Base-by-base conservation (phyloP, 139 green algal species). In the Chlorella sp. region DNA sequence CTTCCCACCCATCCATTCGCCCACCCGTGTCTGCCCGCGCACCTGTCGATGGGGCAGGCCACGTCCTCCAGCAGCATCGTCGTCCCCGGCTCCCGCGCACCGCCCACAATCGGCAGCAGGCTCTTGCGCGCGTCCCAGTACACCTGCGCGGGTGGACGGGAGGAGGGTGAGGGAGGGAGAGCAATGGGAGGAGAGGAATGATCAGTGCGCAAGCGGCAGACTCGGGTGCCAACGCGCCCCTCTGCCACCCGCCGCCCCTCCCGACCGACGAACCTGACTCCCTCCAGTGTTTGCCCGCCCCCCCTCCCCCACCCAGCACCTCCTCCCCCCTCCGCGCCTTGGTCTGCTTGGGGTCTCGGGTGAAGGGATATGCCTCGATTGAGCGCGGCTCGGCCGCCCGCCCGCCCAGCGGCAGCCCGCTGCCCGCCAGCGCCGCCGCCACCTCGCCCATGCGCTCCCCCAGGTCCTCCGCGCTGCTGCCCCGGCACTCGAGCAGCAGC, bases 21-120 rank as follows among this genome's bases (percentile, higher is more conserved):
- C n/a, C n/a, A n/a, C n/a, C n/a, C n/a, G n/a, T n/a, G n/a, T n/a
- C n/a, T n/a, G n/a, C 36, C 9, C 41, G 3, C 70, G 48, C 71
- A 77, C 71, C 94, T 96, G 79, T 98, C 93, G 73, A 97, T 91
- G 19, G 94, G 93, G 88, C 95, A 98, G 19, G 95, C 95, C 59
- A 98, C 95, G 79, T 98, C 95, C 88, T 98, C 95, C 71, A 98
- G 96, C 61, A 98, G 87, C 93, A 98, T 97, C 53, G 83, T 91
- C 1, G 95, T 98, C 56, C 95, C 93, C 50, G 86, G 79, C 83
- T 98, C 93, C 25, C 95, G 82, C 1, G 90, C 92, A 11, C 83
- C 94, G 50, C 95, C 95, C 56, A 98, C 95, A 56, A 98, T 96
- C 77, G 95, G 95, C 72, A 98, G 98, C 23, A 98, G 89, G 15